phyloP scores from a whole-genome alignment of 768 basidiomycete species.

The Mrakia blollopis region DNA sequence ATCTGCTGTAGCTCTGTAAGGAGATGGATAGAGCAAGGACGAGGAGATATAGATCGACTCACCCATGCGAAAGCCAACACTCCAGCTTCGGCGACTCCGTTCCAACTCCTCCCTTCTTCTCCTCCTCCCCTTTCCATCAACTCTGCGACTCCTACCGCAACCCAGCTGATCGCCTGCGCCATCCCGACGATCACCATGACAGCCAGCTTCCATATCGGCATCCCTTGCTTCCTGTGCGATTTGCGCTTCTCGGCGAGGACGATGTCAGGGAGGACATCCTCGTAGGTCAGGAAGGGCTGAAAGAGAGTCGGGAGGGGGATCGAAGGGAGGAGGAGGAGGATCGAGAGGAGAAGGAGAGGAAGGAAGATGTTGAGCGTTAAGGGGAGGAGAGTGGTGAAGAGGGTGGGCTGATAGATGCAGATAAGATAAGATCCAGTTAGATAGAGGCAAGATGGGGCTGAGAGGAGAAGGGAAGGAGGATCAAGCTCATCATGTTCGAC shows the following conservation, averaged over 20 bases:
- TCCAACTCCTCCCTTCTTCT: no score
- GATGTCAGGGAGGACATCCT: background rate
- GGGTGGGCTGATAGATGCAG: background rate
- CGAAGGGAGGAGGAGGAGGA: background rate
- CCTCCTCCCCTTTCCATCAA: background rate
- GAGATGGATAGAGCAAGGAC: background rate
- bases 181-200: background rate
- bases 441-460: background rate
- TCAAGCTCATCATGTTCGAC: background rate
- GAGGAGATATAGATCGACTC: background rate
- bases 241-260: background rate
- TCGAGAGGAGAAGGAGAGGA: background rate
- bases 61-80: conserved; percentile 4
- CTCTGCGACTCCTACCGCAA: background rate
- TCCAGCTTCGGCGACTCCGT: background rate
- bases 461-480: background rate
- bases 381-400: background rate
- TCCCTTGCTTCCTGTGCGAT: background rate
- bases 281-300: background rate
- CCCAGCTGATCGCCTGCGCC: background rate
- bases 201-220: background rate
- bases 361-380: background rate
- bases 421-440: background rate
- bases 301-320: background rate
- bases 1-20: no score